phyloP scores from a whole-genome alignment of 176 grass and related monocot species.

The Eleusine coracana region DNA sequence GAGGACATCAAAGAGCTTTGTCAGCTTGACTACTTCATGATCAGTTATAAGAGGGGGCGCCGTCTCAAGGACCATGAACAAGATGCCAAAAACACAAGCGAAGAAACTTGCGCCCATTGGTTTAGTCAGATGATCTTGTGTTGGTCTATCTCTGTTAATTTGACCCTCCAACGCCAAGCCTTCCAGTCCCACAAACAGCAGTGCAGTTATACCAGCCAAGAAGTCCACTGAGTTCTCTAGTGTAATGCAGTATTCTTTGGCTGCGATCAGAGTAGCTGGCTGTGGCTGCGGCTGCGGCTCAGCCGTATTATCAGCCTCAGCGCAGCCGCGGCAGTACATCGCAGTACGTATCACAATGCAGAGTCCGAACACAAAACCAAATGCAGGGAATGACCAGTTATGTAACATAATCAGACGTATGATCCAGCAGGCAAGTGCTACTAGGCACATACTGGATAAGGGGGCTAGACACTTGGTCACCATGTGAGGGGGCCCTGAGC shows the following conservation, averaged over 20 bases:
- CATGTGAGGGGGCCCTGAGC: background rate
- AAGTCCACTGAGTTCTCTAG: slow-evolving; percentile 15
- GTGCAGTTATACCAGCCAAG: background rate
- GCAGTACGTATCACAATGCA: background rate
- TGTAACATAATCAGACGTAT: background rate
- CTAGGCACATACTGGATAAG: background rate
- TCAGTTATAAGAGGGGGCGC: background rate
- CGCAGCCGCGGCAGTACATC: background rate
- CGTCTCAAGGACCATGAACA: background rate
- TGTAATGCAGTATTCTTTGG: too few relatives aligned
- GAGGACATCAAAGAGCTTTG: background rate
- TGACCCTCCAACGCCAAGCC: slow-evolving; percentile 24
- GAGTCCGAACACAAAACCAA: background rate
- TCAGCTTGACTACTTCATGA: background rate
- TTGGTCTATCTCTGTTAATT: background rate
- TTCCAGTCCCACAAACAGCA: slow-evolving; percentile 26
- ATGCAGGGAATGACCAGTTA: background rate
- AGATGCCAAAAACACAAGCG: background rate
- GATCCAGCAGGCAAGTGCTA: slow-evolving; percentile 27
- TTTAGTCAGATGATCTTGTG: background rate
- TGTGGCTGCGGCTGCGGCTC: too few relatives aligned
- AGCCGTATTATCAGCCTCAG: background rate
- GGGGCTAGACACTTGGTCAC: background rate
- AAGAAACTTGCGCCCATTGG: background rate
- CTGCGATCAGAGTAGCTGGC: too few relatives aligned